Evolutionary conservation across 129 eudicot genomes (phyloP).

Genomic region (Saussurea involucrata): DNA sequence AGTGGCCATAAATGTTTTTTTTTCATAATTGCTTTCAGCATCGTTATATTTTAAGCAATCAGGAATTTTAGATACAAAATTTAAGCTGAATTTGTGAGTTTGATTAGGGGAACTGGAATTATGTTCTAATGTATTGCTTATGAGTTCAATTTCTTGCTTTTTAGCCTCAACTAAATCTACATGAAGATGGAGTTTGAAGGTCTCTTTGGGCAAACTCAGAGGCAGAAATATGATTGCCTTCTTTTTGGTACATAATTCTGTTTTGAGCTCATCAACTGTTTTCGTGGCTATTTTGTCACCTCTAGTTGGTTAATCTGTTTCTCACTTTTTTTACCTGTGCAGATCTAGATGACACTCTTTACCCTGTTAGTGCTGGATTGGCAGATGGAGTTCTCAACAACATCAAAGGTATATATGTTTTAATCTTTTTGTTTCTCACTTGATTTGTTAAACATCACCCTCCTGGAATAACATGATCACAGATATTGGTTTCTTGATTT

Average conservation of each 20-base stretch:
- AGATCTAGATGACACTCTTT: slow-evolving; percentile 95
- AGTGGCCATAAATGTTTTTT: neutral
- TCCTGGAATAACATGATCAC: neutral
- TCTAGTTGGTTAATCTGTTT: neutral
- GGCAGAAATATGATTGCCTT: slow-evolving; percentile 80
- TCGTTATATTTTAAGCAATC: neutral
- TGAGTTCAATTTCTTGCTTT: neutral
- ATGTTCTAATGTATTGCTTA: slow-evolving; percentile 5
- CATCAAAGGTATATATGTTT: slow-evolving; percentile 63
- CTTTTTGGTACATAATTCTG: slow-evolving; percentile 52
- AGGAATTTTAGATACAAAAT: too few species aligned
- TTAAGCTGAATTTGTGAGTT: too few species aligned
- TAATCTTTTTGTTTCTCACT: neutral
- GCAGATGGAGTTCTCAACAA: slow-evolving; percentile 59
- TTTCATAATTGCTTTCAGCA: neutral
- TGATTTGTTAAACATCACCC: too few species aligned
- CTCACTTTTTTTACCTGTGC: neutral
- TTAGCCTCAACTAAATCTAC: slow-evolving; percentile 23
- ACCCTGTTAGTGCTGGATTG: slow-evolving; percentile 79
- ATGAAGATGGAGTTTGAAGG: slow-evolving; percentile 66
- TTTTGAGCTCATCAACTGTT: neutral
- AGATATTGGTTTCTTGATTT: neutral
- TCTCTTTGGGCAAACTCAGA: slow-evolving; percentile 48
- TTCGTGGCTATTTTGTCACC: neutral
- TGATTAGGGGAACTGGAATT: too few species aligned